phyloP scores from a whole-genome alignment of 495 filamentous ascomycete species.

The Apodospora peruviana region DNA sequence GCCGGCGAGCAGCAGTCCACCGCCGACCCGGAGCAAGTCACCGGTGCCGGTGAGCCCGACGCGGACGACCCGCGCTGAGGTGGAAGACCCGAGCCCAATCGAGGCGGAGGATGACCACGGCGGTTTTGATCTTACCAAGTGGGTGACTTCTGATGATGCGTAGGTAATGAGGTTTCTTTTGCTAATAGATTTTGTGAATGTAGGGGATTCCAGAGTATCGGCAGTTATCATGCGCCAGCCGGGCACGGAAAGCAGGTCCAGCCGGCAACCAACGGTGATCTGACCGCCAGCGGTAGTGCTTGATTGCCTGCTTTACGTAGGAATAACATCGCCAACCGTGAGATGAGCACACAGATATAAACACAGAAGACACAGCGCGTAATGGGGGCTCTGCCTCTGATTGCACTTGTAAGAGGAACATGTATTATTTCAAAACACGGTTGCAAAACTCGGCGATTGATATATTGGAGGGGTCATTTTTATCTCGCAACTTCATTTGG shows the following conservation, averaged over 20 bases:
- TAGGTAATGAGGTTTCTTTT: not conserved
- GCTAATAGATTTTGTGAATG: not conserved
- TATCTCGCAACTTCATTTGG: too few relatives aligned
- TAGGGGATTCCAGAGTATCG: constrained; percentile 38
- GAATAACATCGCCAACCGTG: too few relatives aligned
- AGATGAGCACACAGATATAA: too few relatives aligned
- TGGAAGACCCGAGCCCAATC: constrained; percentile 9
- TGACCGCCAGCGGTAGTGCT: not conserved
- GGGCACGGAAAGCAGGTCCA: constrained; percentile 27
- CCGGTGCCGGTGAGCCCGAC: constrained; percentile 28
- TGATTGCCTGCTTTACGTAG: too few relatives aligned
- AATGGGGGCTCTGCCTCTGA: too few relatives aligned
- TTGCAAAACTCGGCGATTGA: too few relatives aligned
- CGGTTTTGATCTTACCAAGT: constrained; percentile 37
- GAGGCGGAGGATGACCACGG: constrained; percentile 23
- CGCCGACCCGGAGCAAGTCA: constrained; percentile 37
- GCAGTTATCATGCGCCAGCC: constrained; percentile 31
- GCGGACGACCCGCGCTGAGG: constrained; percentile 15
- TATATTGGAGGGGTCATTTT: too few relatives aligned
- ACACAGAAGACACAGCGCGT: too few relatives aligned
- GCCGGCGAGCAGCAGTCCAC: constrained; percentile 63
- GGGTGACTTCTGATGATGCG: constrained; percentile 2
- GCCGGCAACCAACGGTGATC: constrained; percentile 12
- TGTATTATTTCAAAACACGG: too few relatives aligned
- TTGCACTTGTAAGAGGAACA: too few relatives aligned